Evolutionary conservation across 495 filamentous ascomycete species (phyloP).

Genomic region (Peziza echinospora): DNA sequence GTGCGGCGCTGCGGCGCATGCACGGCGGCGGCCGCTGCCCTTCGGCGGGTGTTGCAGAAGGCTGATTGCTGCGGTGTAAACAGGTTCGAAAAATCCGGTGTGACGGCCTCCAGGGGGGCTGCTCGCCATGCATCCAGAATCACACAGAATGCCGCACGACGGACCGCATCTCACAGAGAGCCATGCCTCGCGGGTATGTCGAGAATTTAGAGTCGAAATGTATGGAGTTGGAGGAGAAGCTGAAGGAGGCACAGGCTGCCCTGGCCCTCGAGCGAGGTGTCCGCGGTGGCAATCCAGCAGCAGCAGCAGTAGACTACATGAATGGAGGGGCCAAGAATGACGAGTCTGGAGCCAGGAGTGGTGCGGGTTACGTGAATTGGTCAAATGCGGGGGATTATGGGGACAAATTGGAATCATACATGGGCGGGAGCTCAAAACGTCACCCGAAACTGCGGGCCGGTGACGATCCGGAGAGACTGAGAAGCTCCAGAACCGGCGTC

Average conservation of each 20-base stretch:
- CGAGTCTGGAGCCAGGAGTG: neutral
- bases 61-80: neutral
- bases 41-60: neutral
- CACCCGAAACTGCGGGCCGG: neutral
- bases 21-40: too few species aligned
- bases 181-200: slow-evolving; percentile 52
- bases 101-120: slow-evolving; percentile 50
- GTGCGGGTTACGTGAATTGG: neutral
- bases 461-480: slow-evolving; percentile 5
- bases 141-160: slow-evolving; percentile 57
- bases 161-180: slow-evolving; percentile 67
- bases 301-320: too few species aligned
- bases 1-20: too few species aligned
- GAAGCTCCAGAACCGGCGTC: slow-evolving; percentile 4
- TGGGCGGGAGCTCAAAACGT: neutral
- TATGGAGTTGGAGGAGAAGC: slow-evolving; percentile 34
- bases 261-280: neutral
- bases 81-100: slow-evolving; percentile 71
- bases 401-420: too few species aligned
- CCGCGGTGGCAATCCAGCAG: neutral
- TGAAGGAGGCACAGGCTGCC: slow-evolving; percentile 26
- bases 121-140: slow-evolving; percentile 49
- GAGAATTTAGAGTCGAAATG: slow-evolving; percentile 40
- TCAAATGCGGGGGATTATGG: neutral
- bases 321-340: neutral